Evolutionary conservation across 2,329 filamentous ascomycete species (phyloP), one percentile per base, ranked within the genome.

Genomic region (Emergomyces africanus): DNA sequence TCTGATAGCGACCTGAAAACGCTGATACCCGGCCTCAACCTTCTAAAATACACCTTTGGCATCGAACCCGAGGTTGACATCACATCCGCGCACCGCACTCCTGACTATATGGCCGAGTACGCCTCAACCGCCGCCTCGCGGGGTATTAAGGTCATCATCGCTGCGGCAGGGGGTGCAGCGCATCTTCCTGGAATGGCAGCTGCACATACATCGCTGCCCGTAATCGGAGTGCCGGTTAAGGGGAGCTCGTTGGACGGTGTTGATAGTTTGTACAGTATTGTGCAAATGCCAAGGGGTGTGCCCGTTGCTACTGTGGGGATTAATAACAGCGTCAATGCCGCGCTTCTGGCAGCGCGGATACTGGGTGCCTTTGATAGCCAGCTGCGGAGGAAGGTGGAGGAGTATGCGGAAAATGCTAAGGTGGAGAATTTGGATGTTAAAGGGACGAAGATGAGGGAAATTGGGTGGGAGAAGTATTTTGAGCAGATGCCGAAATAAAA

Each of bases 321-420:
- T 71, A 89, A 89, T 72, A 90, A 90, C 74, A 87, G 85, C 28
- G 86, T 86, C 59, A 91, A 90, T 66, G 88, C 88, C 0, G 87
- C 83, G 0, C 76, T 90, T 20, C 74, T 89, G n/a, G 87, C 87
- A 0, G 80, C 86, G 23, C 77, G 86, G 20, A 86, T 89, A 39
- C 70, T 90, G 3, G 85, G 85, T 3, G 72, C 81, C 3, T 73
- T 71, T 62, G 74, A 77, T 61, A 68, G 70, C 0, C 61, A 64
- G 37, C 67, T 77, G 53, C 74, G 74, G 63, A 67, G 67, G 56
- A 75, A 75, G 67, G 70, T 77, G 12, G 73, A 75, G 63, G 66
- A 69, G 39, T 76, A 77, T 62, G 73, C 74, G 5, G 70, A 73
- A 63, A 69, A 69, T 41, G 74, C 75, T 10, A 71, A 70, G 59